Percentiles rank a stretch among this genome's conserved stretches.
phyloP scores from a whole-genome alignment of 371 early-diverging fungal species.

The Mucor indicus region DNA sequence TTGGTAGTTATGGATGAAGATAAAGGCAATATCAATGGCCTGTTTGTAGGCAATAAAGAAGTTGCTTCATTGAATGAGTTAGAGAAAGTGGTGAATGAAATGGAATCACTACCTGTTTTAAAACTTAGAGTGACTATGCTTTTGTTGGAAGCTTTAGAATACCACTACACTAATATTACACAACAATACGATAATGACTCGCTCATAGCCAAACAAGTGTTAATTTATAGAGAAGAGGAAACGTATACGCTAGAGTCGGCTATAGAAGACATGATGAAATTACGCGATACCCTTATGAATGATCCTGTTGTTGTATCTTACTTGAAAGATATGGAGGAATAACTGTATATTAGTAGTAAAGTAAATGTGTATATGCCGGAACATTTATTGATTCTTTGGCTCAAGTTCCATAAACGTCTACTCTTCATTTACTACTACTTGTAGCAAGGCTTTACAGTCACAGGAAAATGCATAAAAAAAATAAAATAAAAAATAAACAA shows the following conservation, averaged over 20 bases:
- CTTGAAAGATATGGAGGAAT: too few species aligned
- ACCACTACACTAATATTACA: background rate
- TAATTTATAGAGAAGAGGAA: conserved; percentile 14
- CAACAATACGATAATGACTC: background rate
- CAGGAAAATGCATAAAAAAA: too few species aligned
- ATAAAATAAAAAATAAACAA: too few species aligned
- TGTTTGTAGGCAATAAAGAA: background rate
- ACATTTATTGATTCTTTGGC: too few species aligned
- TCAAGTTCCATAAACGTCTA: too few species aligned
- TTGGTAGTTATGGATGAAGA: conserved; percentile 27
- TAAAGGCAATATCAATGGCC: background rate
- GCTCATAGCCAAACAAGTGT: background rate
- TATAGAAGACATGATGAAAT: background rate
- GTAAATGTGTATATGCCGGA: too few species aligned
- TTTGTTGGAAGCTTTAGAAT: conserved; percentile 22
- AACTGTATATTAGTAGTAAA: too few species aligned
- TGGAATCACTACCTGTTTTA: conserved; percentile 14
- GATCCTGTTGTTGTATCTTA: background rate
- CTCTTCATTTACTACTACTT: too few species aligned
- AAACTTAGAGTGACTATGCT: conserved; percentile 22
- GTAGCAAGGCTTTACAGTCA: too few species aligned
- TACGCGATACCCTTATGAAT: conserved; percentile 1
- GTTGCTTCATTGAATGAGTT: conserved; percentile 6
- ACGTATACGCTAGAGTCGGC: background rate
- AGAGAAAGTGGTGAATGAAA: background rate